phyloP scores from a whole-genome alignment of 768 basidiomycete genomes.

The Royoungia palumana region DNA sequence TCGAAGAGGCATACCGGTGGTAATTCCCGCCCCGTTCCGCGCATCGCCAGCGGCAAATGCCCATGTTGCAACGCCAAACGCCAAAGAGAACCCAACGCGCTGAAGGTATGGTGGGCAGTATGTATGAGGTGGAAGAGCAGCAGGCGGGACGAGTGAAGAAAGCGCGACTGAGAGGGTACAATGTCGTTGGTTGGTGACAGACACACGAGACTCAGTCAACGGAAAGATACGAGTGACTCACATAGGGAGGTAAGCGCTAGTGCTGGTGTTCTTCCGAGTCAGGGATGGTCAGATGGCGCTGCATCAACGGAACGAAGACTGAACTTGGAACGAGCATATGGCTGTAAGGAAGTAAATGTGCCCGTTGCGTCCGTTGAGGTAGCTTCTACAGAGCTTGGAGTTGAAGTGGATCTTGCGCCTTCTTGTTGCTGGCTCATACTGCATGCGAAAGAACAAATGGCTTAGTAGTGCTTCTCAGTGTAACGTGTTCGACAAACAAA shows the following conservation, averaged over 20 bases:
- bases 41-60: constrained; percentile 38
- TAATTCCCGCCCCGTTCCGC: constrained; percentile 44
- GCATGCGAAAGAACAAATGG: neutral
- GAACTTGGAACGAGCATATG: constrained; percentile 32
- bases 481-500: neutral
- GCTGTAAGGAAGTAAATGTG: constrained; percentile 25
- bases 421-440: constrained; percentile 10
- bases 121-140: constrained; percentile 25
- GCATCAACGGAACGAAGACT: constrained; percentile 7
- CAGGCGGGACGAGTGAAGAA: constrained; percentile 35
- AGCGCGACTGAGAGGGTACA: constrained; percentile 30
- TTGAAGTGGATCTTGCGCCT: neutral
- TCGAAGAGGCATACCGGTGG: constrained; percentile 25
- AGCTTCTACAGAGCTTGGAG: neutral
- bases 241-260: constrained; percentile 35
- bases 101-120: constrained; percentile 42
- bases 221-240: constrained; percentile 16
- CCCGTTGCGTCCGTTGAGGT: constrained; percentile 19
- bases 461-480: too few relatives aligned
- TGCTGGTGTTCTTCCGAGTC: constrained; percentile 23
- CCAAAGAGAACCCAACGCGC: constrained; percentile 41
- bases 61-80: constrained; percentile 45
- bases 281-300: constrained; percentile 13
- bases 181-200: too few relatives aligned
- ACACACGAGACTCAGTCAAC: neutral